Base-by-base conservation (phyloP, 331 rosid genomes). In the Rosa hybrid region DNA sequence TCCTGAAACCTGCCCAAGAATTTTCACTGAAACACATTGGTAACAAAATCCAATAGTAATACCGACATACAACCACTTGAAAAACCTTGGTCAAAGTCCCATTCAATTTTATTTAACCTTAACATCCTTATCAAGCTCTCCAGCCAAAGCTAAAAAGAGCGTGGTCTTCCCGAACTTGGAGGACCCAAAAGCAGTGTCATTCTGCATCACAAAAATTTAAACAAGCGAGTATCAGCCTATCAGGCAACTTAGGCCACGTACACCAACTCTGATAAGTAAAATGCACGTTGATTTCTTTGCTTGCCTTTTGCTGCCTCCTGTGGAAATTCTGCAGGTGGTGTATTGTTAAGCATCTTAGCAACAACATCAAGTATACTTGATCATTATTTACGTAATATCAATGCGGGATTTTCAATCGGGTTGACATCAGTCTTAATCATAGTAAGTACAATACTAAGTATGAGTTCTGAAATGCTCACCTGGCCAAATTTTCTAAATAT, bases 361-460 rank as follows among this genome's bases (percentile, higher is more conserved):
- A 96, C 98, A 23, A 88, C 97, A 30, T 96, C 98, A 81, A 93
- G 83, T 80, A 84, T 93, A 80, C 94, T 96, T 27, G 99, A 96
- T 82, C 98, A 93, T 83, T 88, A 96, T 86, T 89, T 96, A 44
- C 91, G 99, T 82, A 91, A 87, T 38, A 78, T 82, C 71, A 96
- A 96, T 79, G 97, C 98, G 1, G 99, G 98, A 51, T 89, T 91
- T 85, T 92, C 98, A 39, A 93, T 96, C 74, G 99, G 99, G 86
- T 91, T 96, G 81, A 96, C 99, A 68, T 96, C 99, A 23, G 89
- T 96, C 77, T 85, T 96, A 74, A 96, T 96, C 79, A 96, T 96
- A 83, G 99, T 91, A 89, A 91, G 98, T 87, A 42, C 89, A 51
- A 1, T 59, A 59, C 64, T 23, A 23, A 56, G 5, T 53, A n/a